Percentiles rank a stretch among this genome's conserved stretches.
Evolutionary conservation across 1,139 yeast species (phyloP).

Genomic region (Pichia sp.): DNA sequence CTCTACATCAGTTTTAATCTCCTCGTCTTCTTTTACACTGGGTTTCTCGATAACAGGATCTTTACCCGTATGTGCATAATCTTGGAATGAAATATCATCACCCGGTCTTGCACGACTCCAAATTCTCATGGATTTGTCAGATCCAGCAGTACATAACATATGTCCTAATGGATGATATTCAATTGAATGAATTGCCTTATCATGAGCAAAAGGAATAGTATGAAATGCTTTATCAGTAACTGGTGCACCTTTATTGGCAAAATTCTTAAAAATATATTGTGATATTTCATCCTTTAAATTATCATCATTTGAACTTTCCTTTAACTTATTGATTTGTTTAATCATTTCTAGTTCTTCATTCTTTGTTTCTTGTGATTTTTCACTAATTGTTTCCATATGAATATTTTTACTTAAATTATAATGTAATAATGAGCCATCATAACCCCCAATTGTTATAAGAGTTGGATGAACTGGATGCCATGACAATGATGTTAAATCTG

Average conservation of each 20-base stretch:
- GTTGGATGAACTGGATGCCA: conserved; percentile 93
- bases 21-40: background rate
- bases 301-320: background rate
- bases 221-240: conserved; percentile 45
- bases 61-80: conserved; percentile 53
- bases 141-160: conserved; percentile 83
- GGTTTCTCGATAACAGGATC: conserved; percentile 1
- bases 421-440: conserved; percentile 80
- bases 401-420: conserved; percentile 57
- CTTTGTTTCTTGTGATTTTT: background rate
- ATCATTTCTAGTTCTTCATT: background rate
- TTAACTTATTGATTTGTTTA: background rate
- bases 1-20: background rate
- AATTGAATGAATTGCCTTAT: conserved; percentile 81
- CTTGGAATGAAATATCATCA: conserved; percentile 78
- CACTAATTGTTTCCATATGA: conserved; percentile 10
- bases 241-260: conserved; percentile 7
- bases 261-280: conserved; percentile 2
- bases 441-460: conserved; percentile 77
- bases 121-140: conserved; percentile 88
- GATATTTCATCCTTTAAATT: background rate
- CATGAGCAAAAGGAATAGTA: conserved; percentile 86
- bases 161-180: conserved; percentile 96
- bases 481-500: conserved; percentile 76
- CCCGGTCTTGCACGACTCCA: conserved; percentile 94